Percentiles rank a stretch among this genome's conserved stretches.
Evolutionary conservation across 108 stramenopile species (phyloP).

Genomic region (Licmophora abbreviata): DNA sequence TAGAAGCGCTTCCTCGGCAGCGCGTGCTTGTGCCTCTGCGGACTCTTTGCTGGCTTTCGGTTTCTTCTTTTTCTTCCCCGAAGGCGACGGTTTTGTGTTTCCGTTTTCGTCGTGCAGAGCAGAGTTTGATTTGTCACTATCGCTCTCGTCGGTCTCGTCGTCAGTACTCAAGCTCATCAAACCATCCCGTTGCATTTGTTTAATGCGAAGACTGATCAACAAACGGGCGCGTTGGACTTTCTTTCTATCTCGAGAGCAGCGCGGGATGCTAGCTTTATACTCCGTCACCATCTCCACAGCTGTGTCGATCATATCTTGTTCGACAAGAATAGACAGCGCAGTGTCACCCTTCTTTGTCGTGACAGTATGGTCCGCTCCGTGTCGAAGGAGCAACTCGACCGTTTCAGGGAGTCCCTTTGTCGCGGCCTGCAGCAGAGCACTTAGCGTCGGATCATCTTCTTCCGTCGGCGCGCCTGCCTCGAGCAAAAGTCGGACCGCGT

Average conservation of each 20-base stretch:
- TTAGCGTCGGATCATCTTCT: slow-evolving; percentile 85
- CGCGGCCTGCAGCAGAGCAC: slow-evolving; percentile 81
- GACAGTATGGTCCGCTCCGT: slow-evolving; percentile 86
- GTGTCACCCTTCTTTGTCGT: slow-evolving; percentile 92
- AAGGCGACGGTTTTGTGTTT: slow-evolving; percentile 12
- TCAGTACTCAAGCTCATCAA: slow-evolving; percentile 21
- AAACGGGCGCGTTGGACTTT: slow-evolving; percentile 85
- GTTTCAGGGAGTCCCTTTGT: slow-evolving; percentile 86
- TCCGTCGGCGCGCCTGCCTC: slow-evolving; percentile 85
- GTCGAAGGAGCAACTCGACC: slow-evolving; percentile 65
- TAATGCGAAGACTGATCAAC: slow-evolving; percentile 77
- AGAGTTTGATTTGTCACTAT: slow-evolving; percentile 16
- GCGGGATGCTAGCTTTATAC: slow-evolving; percentile 85
- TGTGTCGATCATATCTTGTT: slow-evolving; percentile 86
- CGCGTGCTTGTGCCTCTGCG: slow-evolving; percentile 73
- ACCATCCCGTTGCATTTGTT: slow-evolving; percentile 70
- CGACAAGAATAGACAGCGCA: slow-evolving; percentile 83
- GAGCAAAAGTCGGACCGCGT: slow-evolving; percentile 72
- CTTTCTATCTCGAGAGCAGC: slow-evolving; percentile 86
- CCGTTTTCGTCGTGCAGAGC: slow-evolving; percentile 25
- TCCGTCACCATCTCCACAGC: slow-evolving; percentile 89
- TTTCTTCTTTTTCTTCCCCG: slow-evolving; percentile 61
- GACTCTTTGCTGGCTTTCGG: slow-evolving; percentile 19
- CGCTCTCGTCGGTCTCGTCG: slow-evolving; percentile 46
- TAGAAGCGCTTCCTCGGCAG: slow-evolving; percentile 76